phyloP scores from a whole-genome alignment of 148 eudicot species.

The Limonium bicolor region DNA sequence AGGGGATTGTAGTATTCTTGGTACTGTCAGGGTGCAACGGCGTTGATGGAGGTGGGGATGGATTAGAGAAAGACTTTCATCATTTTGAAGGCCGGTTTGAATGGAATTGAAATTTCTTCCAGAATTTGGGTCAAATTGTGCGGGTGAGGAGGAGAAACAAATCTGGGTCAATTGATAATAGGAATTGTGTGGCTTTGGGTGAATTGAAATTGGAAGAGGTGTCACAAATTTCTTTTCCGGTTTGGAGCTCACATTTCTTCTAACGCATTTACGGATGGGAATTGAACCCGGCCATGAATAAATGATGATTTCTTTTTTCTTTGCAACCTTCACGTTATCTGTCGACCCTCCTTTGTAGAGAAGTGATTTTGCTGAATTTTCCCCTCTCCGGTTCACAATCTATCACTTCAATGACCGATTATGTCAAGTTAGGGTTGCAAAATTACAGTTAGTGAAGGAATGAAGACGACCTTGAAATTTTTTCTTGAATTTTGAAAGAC shows the following conservation, averaged over 20 bases:
- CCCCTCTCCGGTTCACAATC: too few relatives aligned
- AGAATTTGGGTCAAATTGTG: constrained; percentile 3
- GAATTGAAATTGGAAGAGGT: constrained; percentile 90
- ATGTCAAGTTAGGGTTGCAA: too few relatives aligned
- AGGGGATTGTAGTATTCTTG: constrained; percentile 10
- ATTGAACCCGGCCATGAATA: constrained; percentile 3
- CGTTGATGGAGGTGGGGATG: constrained; percentile 14
- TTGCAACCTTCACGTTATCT: constrained; percentile 1
- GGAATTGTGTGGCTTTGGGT: constrained; percentile 37
- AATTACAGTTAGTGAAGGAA: too few relatives aligned
- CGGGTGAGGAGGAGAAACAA: not conserved
- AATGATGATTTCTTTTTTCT: not conserved
- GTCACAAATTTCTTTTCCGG: constrained; percentile 94
- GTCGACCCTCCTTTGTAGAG: not conserved
- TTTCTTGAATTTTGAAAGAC: too few relatives aligned
- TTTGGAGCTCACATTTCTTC: constrained; percentile 93
- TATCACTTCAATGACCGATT: too few relatives aligned
- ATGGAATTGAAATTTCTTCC: constrained; percentile 8
- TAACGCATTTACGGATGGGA: constrained; percentile 78
- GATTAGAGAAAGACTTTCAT: constrained; percentile 19
- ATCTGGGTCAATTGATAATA: not conserved
- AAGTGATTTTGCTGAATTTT: too few relatives aligned
- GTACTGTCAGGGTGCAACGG: constrained; percentile 4
- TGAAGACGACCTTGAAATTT: too few relatives aligned
- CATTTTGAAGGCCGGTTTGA: constrained; percentile 18